These are phyloP conservation scores for Amphibolis antarctica DNA, from an alignment of 106 monocot species.

Conservation along the genomic window DNA sequence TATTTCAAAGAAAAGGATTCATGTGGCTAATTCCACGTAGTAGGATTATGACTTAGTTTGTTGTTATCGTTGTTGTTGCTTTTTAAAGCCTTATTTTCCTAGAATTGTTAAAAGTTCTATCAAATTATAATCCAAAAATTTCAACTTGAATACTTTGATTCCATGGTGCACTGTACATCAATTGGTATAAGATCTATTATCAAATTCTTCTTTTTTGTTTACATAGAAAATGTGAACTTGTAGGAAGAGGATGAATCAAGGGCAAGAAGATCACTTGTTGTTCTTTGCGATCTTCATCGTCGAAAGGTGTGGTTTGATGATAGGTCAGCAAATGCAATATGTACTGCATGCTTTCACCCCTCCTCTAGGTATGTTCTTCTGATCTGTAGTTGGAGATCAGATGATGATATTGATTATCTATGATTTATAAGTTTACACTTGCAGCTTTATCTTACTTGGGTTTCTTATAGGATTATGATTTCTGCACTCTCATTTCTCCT, in stretches of 20 bases:
- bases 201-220: background rate
- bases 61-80: too few species aligned
- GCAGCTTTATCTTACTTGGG: background rate
- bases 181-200: background rate
- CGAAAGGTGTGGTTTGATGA: constrained; percentile 97
- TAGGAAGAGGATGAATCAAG: constrained; percentile 70
- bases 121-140: too few species aligned
- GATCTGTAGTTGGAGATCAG: background rate
- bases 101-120: too few species aligned
- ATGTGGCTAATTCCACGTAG: too few species aligned
- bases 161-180: too few species aligned
- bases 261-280: constrained; percentile 60
- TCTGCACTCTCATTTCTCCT: constrained; percentile 78
- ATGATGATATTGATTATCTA: background rate
- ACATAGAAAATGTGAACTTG: background rate
- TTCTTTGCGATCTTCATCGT: constrained; percentile 89
- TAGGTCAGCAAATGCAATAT: constrained; percentile 84
- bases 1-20: too few species aligned
- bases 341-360: constrained; percentile 72
- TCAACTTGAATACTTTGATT: too few species aligned
- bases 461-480: constrained; percentile 55
- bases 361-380: constrained; percentile 44
- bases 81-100: too few species aligned
- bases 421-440: background rate
- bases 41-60: too few species aligned